Evolutionary conservation across 2,329 filamentous ascomycete species (phyloP).

Genomic region (Arthrobotrys musiformis): DNA sequence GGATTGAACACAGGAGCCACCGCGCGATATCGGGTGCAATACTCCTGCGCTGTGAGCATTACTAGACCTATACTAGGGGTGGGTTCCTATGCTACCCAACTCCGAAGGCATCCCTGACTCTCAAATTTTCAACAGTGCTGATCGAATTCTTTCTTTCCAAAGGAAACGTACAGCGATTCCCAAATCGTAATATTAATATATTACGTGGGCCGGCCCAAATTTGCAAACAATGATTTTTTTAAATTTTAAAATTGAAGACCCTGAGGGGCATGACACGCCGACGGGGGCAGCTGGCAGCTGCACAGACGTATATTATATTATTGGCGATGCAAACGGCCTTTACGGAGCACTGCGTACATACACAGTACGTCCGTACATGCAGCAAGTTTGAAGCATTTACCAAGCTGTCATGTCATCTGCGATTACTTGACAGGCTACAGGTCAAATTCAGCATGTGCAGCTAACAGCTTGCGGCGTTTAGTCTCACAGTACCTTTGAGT

Average conservation of each 20-base stretch:
- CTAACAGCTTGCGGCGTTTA: slow-evolving; percentile 38
- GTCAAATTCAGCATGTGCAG: slow-evolving; percentile 19
- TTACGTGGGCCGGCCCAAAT: no score
- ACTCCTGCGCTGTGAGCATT: neutral
- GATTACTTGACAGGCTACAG: slow-evolving; percentile 38
- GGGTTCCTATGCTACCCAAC: slow-evolving; percentile 21
- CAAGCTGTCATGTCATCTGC: slow-evolving; percentile 30
- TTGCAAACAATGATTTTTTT: neutral
- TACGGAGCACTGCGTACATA: no score
- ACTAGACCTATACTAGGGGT: neutral
- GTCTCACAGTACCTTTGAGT: slow-evolving; percentile 36
- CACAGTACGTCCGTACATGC: slow-evolving; percentile 10
- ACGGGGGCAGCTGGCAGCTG: no score
- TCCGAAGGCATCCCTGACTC: slow-evolving; percentile 36
- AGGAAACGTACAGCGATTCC: neutral
- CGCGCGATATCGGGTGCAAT: no score
- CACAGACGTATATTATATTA: slow-evolving; percentile 13
- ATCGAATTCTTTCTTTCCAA: slow-evolving; percentile 26
- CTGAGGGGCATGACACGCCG: neutral
- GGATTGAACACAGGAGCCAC: slow-evolving; percentile 1
- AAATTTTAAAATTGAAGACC: neutral
- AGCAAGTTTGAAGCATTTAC: slow-evolving; percentile 5
- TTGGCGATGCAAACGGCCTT: neutral
- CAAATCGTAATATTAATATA: neutral
- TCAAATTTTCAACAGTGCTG: slow-evolving; percentile 48